Evolutionary conservation across 2,329 filamentous ascomycete species (phyloP).

Genomic region (Passalora sequoiae): DNA sequence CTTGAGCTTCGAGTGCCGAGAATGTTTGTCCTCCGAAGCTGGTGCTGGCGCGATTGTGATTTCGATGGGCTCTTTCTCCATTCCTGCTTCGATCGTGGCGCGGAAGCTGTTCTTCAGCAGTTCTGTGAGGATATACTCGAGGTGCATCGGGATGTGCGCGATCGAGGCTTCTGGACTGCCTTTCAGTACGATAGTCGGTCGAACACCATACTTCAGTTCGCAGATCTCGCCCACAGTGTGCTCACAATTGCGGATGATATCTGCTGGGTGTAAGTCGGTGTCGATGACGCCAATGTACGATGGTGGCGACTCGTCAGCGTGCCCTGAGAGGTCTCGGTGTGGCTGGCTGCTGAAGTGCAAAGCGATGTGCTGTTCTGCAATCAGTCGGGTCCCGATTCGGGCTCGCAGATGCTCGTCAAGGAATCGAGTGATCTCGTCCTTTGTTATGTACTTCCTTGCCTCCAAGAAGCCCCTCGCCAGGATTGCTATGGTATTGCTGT

Average conservation of each 20-base stretch:
- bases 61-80: constrained; percentile 74
- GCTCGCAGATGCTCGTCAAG: constrained; percentile 90
- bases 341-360: constrained; percentile 72
- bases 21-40: constrained; percentile 38
- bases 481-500: constrained; percentile 89
- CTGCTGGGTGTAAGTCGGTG: constrained; percentile 75
- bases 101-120: constrained; percentile 95
- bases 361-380: constrained; percentile 95
- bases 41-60: constrained; percentile 79
- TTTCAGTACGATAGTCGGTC: constrained; percentile 73
- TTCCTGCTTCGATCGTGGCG: constrained; percentile 80
- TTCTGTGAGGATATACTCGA: constrained; percentile 96
- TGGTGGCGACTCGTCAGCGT: constrained; percentile 27
- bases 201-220: constrained; percentile 88
- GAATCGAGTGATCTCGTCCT: constrained; percentile 79
- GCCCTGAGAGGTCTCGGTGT: constrained; percentile 54
- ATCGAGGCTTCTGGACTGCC: constrained; percentile 85
- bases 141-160: constrained; percentile 88
- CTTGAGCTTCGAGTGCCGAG: constrained; percentile 13
- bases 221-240: constrained; percentile 93
- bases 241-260: constrained; percentile 77
- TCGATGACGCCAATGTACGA: constrained; percentile 95
- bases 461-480: constrained; percentile 90
- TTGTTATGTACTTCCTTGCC: constrained; percentile 81
- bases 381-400: constrained; percentile 85